These are phyloP conservation scores for Starmerella potacharoeniae DNA, from an alignment of 805 yeast genomes.

Conservation along the genomic window DNA sequence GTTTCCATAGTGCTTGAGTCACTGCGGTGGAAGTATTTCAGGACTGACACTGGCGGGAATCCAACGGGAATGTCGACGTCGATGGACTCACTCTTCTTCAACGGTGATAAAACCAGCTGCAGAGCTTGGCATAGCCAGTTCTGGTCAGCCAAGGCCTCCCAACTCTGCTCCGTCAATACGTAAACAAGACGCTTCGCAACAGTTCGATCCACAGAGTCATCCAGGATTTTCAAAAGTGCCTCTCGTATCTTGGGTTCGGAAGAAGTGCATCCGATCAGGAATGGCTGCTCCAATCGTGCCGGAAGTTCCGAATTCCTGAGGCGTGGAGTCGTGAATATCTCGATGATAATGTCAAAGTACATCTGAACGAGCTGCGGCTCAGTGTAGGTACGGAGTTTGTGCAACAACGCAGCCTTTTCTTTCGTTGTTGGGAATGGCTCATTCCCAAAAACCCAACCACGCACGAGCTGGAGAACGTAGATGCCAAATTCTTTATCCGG, in stretches of 20 bases:
- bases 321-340: constrained; percentile 69
- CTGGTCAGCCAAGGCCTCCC: constrained; percentile 90
- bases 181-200: constrained; percentile 71
- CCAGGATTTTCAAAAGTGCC: constrained; percentile 67
- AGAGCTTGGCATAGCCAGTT: constrained; percentile 92
- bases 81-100: constrained; percentile 42
- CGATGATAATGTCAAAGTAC: constrained; percentile 77
- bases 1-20: constrained; percentile 15
- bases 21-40: constrained; percentile 8
- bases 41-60: constrained; percentile 26
- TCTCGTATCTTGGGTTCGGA: constrained; percentile 64
- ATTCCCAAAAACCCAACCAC: constrained; percentile 72
- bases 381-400: constrained; percentile 82
- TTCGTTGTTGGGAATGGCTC: constrained; percentile 89
- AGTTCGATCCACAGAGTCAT: constrained; percentile 65
- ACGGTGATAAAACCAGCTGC: constrained; percentile 71
- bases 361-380: constrained; percentile 59
- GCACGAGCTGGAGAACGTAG: constrained; percentile 64
- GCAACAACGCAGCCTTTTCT: constrained; percentile 86
- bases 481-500: constrained; percentile 62
- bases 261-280: constrained; percentile 69
- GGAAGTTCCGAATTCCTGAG: constrained; percentile 79
- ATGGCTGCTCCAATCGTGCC: constrained; percentile 92
- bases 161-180: constrained; percentile 86
- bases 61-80: constrained; percentile 30